phyloP scores from a whole-genome alignment of 23 red algal genomes.

The Cyanidiococcus yangmingshanensis region DNA sequence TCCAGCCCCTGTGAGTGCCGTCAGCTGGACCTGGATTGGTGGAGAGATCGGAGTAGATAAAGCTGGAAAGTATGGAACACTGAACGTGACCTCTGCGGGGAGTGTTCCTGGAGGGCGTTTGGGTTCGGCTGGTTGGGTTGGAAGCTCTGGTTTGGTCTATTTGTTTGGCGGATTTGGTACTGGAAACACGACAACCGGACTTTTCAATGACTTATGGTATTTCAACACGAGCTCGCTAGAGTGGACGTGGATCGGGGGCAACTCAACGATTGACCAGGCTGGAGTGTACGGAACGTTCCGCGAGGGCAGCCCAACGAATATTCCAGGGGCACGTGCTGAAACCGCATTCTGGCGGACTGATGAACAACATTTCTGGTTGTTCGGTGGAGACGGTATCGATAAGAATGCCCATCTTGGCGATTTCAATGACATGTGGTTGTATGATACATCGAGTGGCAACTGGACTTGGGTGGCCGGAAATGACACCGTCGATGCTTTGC shows the following conservation, averaged over 20 bases:
- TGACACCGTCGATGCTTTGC: not conserved
- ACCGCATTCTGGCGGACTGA: not conserved
- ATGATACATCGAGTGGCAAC: not conserved
- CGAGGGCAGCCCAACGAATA: not conserved
- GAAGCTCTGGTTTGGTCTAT: too few relatives aligned
- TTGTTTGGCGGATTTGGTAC: too few relatives aligned
- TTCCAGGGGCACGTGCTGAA: not conserved
- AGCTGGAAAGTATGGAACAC: too few relatives aligned
- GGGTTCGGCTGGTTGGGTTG: too few relatives aligned
- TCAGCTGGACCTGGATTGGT: too few relatives aligned
- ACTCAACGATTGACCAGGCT: not conserved
- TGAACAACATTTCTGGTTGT: not conserved
- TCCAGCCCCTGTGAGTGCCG: too few relatives aligned
- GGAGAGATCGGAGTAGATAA: too few relatives aligned
- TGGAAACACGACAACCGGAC: too few relatives aligned
- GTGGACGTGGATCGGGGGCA: not conserved
- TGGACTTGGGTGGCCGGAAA: not conserved
- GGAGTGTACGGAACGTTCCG: not conserved
- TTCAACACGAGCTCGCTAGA: not conserved
- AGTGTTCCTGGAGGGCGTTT: too few relatives aligned
- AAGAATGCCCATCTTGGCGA: not conserved
- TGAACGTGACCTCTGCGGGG: too few relatives aligned
- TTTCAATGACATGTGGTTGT: not conserved
- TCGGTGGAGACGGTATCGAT: not conserved
- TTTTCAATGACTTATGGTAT: slow-evolving; percentile 6